Evolutionary conservation across 768 basidiomycete species (phyloP), one percentile per base, ranked within the genome.

Genomic region (Boletus rubropictus): DNA sequence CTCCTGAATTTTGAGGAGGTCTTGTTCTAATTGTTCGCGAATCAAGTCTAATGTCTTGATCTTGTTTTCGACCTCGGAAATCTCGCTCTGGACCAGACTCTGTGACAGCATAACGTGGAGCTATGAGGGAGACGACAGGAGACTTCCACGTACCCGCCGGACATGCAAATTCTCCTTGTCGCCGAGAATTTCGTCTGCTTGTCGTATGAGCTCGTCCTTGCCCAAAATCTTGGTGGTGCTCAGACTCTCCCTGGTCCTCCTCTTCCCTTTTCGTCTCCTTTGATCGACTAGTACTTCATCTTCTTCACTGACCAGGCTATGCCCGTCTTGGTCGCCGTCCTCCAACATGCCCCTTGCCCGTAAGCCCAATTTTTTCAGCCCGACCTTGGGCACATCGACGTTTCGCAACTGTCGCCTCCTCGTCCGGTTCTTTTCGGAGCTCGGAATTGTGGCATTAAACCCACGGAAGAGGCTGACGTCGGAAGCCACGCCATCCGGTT

Each of bases 101-200:
- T 96, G 59, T 42, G 58, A 34, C 25, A 44, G 31, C 3, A 35
- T 49, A 4, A 46, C 14, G 43, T 45, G 46, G 51, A 45, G 41
- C 37, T 40, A 51, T 42, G 39, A 21, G 32, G 33, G 22, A 21
- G 20, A 42, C 20, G 36, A 39, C 22, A 44, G 36, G 49, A 38
- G 41, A 46, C 38, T 55, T 37, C 18, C 18, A 54, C 55, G 44
- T 58, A 94, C 92, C 72, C 87, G 78, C 58, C 89, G 80, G 46
- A 97, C 89, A 62, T 87, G 80, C 17, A 97, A 60, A 64, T 98
- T 95, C 65, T 93, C 88, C 73, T 94, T 93, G 73, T 99, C 96
- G 52, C 78, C 76, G 56, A 78, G 62, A 49, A 99, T 95, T 67
- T 97, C 96, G 48, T 83, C 75, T 22, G 80, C 80, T 67, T 98